Conservation (phyloP, 2,329 filamentous ascomycete genomes). For the Clarireedia homoeocarpa region DNA sequence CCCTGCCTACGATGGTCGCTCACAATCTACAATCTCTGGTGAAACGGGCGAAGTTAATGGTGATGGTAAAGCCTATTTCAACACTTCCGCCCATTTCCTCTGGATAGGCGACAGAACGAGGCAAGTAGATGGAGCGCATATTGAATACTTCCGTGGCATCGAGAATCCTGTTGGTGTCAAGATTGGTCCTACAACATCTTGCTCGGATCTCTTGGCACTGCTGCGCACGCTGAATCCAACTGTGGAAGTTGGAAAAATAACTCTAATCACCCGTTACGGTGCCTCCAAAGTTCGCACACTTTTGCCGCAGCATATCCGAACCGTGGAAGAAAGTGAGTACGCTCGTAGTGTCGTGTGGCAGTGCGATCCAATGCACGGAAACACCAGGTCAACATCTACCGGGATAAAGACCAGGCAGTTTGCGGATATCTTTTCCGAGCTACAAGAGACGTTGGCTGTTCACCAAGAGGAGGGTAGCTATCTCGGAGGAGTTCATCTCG, state of each 20-base stretch:
- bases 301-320: slow-evolving; percentile 78
- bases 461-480: slow-evolving; percentile 79
- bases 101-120: slow-evolving; percentile 97
- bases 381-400: slow-evolving; percentile 57
- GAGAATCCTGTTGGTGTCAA: slow-evolving; percentile 96
- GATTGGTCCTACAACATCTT: slow-evolving; percentile 78
- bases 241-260: slow-evolving; percentile 84
- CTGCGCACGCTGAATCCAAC: slow-evolving; percentile 79
- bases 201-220: slow-evolving; percentile 66
- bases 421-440: slow-evolving; percentile 79
- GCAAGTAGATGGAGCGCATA: slow-evolving; percentile 85
- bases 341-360: slow-evolving; percentile 75
- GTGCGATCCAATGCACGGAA: slow-evolving; percentile 98
- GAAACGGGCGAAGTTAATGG: slow-evolving; percentile 9
- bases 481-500: slow-evolving; percentile 88
- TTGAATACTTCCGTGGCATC: slow-evolving; percentile 95
- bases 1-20: slow-evolving; percentile 36
- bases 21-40: not conserved
- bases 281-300: slow-evolving; percentile 66
- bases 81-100: slow-evolving; percentile 92
- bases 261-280: slow-evolving; percentile 92
- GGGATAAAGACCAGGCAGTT: slow-evolving; percentile 93
- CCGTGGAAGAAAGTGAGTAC: slow-evolving; percentile 73
- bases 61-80: slow-evolving; percentile 60
- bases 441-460: slow-evolving; percentile 74